Base-by-base conservation (phyloP, 1,284 basidiomycete species). In the Polyporus tsugae region DNA sequence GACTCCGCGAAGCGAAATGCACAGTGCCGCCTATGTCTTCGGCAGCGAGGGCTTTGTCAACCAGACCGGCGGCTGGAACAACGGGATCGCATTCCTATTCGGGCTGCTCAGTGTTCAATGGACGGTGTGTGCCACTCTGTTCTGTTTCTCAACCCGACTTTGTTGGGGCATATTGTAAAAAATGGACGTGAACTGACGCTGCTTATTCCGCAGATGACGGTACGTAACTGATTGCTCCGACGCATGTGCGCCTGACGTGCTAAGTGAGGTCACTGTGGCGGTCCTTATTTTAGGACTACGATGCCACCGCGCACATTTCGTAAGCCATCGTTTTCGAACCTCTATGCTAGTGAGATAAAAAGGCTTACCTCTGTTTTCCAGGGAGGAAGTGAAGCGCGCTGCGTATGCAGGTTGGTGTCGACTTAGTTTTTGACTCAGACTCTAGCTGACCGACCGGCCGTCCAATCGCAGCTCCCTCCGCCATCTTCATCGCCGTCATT, bases 61-160 rank as follows among this genome's bases (percentile, higher is more conserved):
- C 76, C 84, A 89, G 69, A 93, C 94, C 0, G 93, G 94, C 42
- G 95, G 94, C 69, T 90, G 89, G 86, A 92, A 89, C 76, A 87
- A 85, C 42, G 95, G 95, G 0, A 81, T 97, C 63, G 91, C 95
- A 1, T 97, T 97, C 83, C 81, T 97, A 63, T 91, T 98, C 71
- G 96, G 96, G 36, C 81, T 98, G 65, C 83, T 97, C 65, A 94
- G 92, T 70, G 96, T 98, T 11, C 94, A 97, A 80, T 97, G 94
- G 94, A 95, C 93, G 67, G 91, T 94, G 78, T 70, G 90, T 81
- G 13, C 25, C 2, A 35, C 9, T 58, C 29, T 29, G 2, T 29
- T 41, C 13, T 13, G 6, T 11, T 35, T 4, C 19, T 35, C 15
- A 0, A 13, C 17, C 29, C 33, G 1, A 19, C 25, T 17, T 15